phyloP scores from a whole-genome alignment of 1,139 yeast genomes.

The Hemisphaericaspora subhashii region DNA sequence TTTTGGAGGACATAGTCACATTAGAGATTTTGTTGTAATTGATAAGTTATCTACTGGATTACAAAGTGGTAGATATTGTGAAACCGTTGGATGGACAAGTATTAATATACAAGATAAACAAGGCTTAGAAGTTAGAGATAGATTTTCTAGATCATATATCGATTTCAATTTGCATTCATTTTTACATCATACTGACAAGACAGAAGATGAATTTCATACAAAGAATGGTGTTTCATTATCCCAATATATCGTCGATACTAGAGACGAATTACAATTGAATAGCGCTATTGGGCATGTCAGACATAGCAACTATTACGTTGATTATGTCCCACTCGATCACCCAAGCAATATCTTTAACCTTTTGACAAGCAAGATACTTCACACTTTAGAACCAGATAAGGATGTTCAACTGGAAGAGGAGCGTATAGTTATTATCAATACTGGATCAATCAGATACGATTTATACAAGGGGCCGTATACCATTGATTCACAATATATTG shows the following conservation, averaged over 20 bases:
- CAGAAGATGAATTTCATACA: constrained; percentile 40
- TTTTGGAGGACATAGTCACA: constrained; percentile 94
- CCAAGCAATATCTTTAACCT: constrained; percentile 60
- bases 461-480: constrained; percentile 85
- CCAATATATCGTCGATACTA: constrained; percentile 39
- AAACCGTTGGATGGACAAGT: constrained; percentile 86
- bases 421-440: constrained; percentile 70
- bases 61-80: constrained; percentile 91
- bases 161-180: constrained; percentile 79
- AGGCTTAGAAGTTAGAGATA: constrained; percentile 15
- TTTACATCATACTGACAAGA: constrained; percentile 52
- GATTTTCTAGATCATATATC: constrained; percentile 64
- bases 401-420: constrained; percentile 25
- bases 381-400: constrained; percentile 40
- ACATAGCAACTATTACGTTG: constrained; percentile 57
- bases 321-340: constrained; percentile 67
- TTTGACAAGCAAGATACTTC: constrained; percentile 58
- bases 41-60: constrained; percentile 72
- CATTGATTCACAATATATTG: constrained; percentile 73
- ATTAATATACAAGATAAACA: constrained; percentile 31
- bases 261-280: constrained; percentile 56
- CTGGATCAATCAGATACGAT: constrained; percentile 90
- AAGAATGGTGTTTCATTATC: constrained; percentile 52
- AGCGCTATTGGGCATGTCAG: constrained; percentile 65
- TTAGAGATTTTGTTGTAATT: constrained; percentile 73